Conservation (phyloP, 305 asterid genomes). For the Fraxinus paxiana region DNA sequence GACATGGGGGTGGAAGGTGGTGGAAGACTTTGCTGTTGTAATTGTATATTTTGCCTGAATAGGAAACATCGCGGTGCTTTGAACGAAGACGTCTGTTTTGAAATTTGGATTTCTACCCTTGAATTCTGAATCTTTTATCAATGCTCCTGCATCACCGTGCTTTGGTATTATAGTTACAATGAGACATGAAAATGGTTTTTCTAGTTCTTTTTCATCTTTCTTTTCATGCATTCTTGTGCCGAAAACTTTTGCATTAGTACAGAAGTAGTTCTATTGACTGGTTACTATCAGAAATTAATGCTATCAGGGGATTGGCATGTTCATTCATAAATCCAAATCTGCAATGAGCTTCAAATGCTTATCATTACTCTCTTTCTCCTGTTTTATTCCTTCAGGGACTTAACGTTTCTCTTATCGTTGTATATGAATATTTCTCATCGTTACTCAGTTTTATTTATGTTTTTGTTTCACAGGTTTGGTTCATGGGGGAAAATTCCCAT, state of each 20-base stretch:
- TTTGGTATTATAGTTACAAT: not conserved
- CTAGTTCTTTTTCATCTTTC: not conserved
- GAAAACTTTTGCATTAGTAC: not conserved
- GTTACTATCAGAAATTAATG: not conserved
- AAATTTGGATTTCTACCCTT: not conserved
- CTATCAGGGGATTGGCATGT: not conserved
- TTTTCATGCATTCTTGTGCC: not conserved
- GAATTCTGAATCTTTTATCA: not conserved
- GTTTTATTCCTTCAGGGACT: not conserved
- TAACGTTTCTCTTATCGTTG: not conserved
- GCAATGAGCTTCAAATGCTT: not conserved
- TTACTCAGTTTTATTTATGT: constrained; percentile 3
- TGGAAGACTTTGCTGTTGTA: not conserved
- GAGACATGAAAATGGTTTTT: not conserved
- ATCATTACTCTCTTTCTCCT: not conserved
- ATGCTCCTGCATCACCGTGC: not conserved
- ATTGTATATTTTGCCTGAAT: not conserved
- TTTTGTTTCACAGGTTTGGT: constrained; percentile 66
- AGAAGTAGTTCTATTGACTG: not conserved
- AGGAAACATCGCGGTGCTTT: not conserved
- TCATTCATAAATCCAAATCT: not conserved
- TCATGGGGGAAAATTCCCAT: constrained; percentile 96
- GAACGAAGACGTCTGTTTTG: not conserved
- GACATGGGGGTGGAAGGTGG: not conserved
- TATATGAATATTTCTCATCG: not conserved